These are phyloP conservation scores for Colletotrichum sp. DNA, from an alignment of 2,329 filamentous ascomycete species.

Conservation along the genomic window DNA sequence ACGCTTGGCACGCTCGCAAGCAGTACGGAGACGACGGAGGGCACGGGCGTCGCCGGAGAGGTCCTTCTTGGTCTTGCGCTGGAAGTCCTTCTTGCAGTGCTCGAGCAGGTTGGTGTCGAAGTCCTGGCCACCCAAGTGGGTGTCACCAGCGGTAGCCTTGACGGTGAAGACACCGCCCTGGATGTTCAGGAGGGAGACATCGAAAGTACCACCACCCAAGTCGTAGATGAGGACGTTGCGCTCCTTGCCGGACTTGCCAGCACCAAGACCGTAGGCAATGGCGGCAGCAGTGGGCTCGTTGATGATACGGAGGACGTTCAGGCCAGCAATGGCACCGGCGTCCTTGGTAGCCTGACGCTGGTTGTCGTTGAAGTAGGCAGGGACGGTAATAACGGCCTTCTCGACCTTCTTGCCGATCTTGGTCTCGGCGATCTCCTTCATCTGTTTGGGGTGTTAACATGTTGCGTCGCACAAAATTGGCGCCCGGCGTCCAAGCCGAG, in stretches of 20 bases:
- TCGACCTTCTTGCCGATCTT: conserved; percentile 99
- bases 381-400: conserved; percentile 98
- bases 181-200: conserved; percentile 99
- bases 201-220: conserved; percentile 99
- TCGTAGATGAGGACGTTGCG: conserved; percentile 99
- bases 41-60: conserved; percentile 86
- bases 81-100: conserved; percentile 96
- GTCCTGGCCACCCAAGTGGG: conserved; percentile 93
- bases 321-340: conserved; percentile 93
- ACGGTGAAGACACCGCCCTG: conserved; percentile 99
- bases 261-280: conserved; percentile 96
- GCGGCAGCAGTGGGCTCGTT: conserved; percentile 99
- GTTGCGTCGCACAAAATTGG: background rate
- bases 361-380: conserved; percentile 99
- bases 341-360: conserved; percentile 99
- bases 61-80: conserved; percentile 80
- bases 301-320: conserved; percentile 99
- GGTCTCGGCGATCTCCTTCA: conserved; percentile 98
- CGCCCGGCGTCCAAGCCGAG: background rate
- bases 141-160: conserved; percentile 97
- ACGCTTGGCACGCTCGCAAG: conserved; percentile 99
- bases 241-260: conserved; percentile 96
- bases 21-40: conserved; percentile 93
- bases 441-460: conserved; percentile 57
- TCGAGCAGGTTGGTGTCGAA: conserved; percentile 97